phyloP scores from a whole-genome alignment of 1,284 basidiomycete genomes.

The Termitomyces sp. region DNA sequence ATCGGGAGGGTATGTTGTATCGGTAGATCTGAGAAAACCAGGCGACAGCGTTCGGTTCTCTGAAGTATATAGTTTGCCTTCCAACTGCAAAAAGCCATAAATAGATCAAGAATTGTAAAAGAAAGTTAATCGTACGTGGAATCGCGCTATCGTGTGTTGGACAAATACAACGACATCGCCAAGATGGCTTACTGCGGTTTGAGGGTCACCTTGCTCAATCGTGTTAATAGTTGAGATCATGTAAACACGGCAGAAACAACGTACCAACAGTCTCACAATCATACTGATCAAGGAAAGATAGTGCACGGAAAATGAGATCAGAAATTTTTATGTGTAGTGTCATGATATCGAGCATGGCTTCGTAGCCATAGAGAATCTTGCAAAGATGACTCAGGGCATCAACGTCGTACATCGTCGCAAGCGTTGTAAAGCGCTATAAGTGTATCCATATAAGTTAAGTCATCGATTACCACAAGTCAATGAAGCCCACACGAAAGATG shows the following conservation, averaged over 20 bases:
- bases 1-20: constrained; percentile 37
- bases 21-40: constrained; percentile 47
- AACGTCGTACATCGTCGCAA: constrained; percentile 50
- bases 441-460: background rate
- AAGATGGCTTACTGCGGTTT: constrained; percentile 69
- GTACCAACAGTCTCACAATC: constrained; percentile 74
- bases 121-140: constrained; percentile 39
- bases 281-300: constrained; percentile 64
- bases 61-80: constrained; percentile 33
- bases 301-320: constrained; percentile 54
- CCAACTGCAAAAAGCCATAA: constrained; percentile 26
- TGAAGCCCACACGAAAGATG: constrained; percentile 48
- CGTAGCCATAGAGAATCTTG: constrained; percentile 54
- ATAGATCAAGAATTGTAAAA: background rate
- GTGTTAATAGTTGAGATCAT: constrained; percentile 2
- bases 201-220: constrained; percentile 61
- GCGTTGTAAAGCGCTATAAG: constrained; percentile 48
- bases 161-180: constrained; percentile 72
- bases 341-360: constrained; percentile 59
- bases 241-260: constrained; percentile 22
- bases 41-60: constrained; percentile 43
- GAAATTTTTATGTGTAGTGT: constrained; percentile 63
- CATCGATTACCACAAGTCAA: background rate
- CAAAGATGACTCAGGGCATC: constrained; percentile 65
- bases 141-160: constrained; percentile 58